Base-by-base conservation (phyloP, 2,329 filamentous ascomycete genomes). In the Teratosphaeria zuluensis region DNA sequence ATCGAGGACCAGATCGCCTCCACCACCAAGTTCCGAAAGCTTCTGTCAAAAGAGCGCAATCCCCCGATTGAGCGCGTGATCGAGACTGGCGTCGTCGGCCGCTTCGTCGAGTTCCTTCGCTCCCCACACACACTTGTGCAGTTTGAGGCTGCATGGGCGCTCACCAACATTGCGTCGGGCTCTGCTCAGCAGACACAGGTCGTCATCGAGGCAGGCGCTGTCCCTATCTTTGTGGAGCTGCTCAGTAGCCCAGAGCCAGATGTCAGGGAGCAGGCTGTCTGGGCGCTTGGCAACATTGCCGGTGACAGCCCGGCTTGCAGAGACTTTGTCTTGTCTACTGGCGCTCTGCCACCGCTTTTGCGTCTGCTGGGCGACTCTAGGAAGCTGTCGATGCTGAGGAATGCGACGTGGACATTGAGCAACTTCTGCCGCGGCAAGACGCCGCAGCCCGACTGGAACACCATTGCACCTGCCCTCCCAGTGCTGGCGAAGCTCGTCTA, bases 401-500 rank as follows among this genome's bases (percentile, higher is more conserved):
- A 99, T 74, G 94, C 94, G 38, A 99, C 94, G 28, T 99, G 94
- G 94, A 99, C 94, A 52, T 80, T 99, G 59, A 97, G 94, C 83
- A 99, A 99, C 82, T 99, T 99, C 80, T 99, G 94, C 80, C 90
- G 94, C 81, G 94, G 94, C 78, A 99, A 99, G 84, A 96, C 92
- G 8, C 94, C 94, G 56, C 94, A 99, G 79, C 94, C 94, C 53
- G 94, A 99, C 74, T 99, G 94, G 94, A 85, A 86, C 72, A 96
- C 90, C 42, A 99, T 99, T 73, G 83, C 91, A 56, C 94, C 94
- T 38, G 94, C 94, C 52, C 86, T 99, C 16, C 92, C 94, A 28
- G 92, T 99, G 55, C 85, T 99, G 61, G 85, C 94, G 66, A 99
- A 99, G 81, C 86, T 99, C 38, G 92, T 99, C 62, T 99, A 99